phyloP scores from a whole-genome alignment of 2,329 filamentous ascomycete genomes.

The Raffaelea arxii region DNA sequence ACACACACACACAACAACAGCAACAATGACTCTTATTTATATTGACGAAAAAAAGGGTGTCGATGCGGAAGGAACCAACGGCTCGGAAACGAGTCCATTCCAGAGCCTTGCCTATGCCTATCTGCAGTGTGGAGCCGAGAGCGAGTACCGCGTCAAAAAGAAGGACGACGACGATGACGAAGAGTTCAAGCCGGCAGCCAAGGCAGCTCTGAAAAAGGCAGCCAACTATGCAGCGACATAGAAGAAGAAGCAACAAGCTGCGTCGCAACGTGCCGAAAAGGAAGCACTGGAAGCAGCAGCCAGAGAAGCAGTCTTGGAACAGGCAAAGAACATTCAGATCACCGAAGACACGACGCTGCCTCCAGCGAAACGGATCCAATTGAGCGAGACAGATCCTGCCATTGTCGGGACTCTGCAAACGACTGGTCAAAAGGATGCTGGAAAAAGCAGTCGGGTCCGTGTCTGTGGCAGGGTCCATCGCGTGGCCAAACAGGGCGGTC shows the following conservation, averaged over 20 bases:
- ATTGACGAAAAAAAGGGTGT: neutral
- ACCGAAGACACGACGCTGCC: conserved; percentile 67
- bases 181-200: neutral
- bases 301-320: conserved; percentile 60
- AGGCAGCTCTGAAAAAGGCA: neutral
- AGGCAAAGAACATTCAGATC: conserved; percentile 69
- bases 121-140: neutral
- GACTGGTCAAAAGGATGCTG: conserved; percentile 36
- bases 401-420: conserved; percentile 22
- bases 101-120: neutral
- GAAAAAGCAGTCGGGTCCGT: conserved; percentile 63
- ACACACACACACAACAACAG: too few relatives aligned
- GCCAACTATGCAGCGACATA: neutral
- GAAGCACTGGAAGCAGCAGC: conserved; percentile 65
- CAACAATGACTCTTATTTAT: neutral
- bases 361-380: conserved; percentile 62
- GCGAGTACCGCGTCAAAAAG: neutral
- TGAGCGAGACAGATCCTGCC: conserved; percentile 26
- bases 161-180: neutral
- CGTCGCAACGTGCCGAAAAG: conserved; percentile 21
- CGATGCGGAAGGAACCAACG: neutral
- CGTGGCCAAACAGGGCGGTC: conserved; percentile 70
- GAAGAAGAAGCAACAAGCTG: neutral
- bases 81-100: neutral
- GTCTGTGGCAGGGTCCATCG: conserved; percentile 79